Conservation (phyloP, 2,329 filamentous ascomycete genomes). For the Trichoderma polysporum region DNA sequence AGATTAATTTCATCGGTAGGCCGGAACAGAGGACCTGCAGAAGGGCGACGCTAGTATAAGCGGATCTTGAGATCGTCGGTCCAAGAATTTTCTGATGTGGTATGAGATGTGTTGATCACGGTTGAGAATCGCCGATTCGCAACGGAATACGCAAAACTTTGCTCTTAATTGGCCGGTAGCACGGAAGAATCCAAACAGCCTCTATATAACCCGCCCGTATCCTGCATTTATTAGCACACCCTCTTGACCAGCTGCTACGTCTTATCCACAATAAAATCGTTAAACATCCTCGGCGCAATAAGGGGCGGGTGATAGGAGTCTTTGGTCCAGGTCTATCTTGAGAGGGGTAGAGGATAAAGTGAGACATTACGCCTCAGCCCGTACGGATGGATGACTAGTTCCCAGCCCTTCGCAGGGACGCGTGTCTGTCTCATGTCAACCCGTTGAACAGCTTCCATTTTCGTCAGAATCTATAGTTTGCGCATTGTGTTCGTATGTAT, state of each 20-base stretch:
- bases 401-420: not conserved
- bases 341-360: not conserved
- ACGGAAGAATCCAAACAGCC: not conserved
- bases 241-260: not conserved
- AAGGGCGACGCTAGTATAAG: not conserved
- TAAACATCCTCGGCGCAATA: not conserved
- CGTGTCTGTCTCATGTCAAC: not conserved
- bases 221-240: not conserved
- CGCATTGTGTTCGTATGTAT: not conserved
- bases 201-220: not conserved
- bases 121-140: not conserved
- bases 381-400: too few relatives aligned
- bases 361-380: not conserved
- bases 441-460: not conserved
- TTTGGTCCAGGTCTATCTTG: not conserved
- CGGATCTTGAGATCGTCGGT: not conserved
- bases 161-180: not conserved
- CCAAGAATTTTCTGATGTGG: not conserved
- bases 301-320: not conserved
- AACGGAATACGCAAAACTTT: not conserved
- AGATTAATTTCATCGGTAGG: not conserved
- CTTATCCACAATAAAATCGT: not conserved
- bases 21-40: slow-evolving; percentile 1
- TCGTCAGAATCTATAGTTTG: not conserved
- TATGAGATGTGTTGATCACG: not conserved